Evolutionary conservation across 2,329 filamentous ascomycete species (phyloP).

Genomic region (Pseudocercospora ulei): DNA sequence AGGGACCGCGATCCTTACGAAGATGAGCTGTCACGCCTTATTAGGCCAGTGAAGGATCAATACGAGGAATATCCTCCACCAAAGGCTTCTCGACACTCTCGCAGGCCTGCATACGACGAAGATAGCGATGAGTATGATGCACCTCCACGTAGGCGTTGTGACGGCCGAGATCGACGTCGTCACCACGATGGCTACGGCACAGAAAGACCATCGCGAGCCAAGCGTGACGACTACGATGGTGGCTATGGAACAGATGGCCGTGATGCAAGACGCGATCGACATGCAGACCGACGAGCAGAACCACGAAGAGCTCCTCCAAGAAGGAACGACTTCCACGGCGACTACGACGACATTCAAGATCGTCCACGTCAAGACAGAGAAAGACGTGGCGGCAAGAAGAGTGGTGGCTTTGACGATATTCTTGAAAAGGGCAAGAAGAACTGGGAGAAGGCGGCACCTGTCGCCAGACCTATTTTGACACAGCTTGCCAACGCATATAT

Average conservation of each 20-base stretch:
- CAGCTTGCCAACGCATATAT: constrained; percentile 30
- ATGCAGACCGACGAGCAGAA: constrained; percentile 19
- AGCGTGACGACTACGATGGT: constrained; percentile 25
- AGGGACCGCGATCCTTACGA: constrained; percentile 12
- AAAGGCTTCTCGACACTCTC: constrained; percentile 11
- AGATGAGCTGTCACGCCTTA: constrained; percentile 16
- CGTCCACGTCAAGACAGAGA: constrained; percentile 13
- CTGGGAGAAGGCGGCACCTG: constrained; percentile 29
- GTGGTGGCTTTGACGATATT: constrained; percentile 22
- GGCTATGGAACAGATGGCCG: constrained; percentile 29
- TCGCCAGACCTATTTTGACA: constrained; percentile 29
- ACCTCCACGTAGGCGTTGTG: constrained; percentile 16
- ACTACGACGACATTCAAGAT: constrained; percentile 21
- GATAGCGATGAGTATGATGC: constrained; percentile 22
- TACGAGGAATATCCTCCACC: constrained; percentile 19
- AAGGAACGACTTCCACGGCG: constrained; percentile 13
- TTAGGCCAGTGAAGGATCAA: constrained; percentile 17
- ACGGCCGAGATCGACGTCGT: constrained; percentile 17
- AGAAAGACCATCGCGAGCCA: constrained; percentile 24
- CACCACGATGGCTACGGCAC: constrained; percentile 30
- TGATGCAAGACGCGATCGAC: constrained; percentile 22
- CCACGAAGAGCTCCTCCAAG: constrained; percentile 16
- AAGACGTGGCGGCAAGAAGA: constrained; percentile 15
- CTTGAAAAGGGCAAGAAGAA: constrained; percentile 29
- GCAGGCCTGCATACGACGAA: constrained; percentile 15